A percentile compares a stretch with the other conserved stretches of the same genome.
phyloP scores from a whole-genome alignment of 176 grass and related monocot species.

The Musa itinerans region DNA sequence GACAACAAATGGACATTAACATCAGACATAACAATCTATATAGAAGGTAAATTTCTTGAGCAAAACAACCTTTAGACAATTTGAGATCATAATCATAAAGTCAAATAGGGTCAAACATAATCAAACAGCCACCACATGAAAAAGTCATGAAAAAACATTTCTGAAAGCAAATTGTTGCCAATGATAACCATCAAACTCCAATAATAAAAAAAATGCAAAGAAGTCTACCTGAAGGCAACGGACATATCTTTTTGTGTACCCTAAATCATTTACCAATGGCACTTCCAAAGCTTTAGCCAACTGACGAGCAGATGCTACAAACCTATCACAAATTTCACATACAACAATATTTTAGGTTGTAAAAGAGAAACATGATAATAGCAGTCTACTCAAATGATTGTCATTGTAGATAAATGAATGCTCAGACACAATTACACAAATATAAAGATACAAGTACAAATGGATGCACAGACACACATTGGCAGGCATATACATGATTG shows the following conservation, averaged over 20 bases:
- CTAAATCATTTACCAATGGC: slow-evolving; percentile 98
- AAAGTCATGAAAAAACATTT: too few species aligned
- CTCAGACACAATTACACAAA: neutral
- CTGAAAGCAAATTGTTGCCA: too few species aligned
- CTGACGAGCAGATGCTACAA: slow-evolving; percentile 72
- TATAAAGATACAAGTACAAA: too few species aligned
- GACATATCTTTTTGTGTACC: slow-evolving; percentile 97
- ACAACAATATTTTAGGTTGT: neutral
- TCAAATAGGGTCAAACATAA: too few species aligned
- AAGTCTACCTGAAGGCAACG: slow-evolving; percentile 84
- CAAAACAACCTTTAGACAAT: too few species aligned
- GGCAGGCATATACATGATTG: too few species aligned
- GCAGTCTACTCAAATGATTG: neutral
- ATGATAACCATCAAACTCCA: neutral
- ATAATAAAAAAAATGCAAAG: neutral
- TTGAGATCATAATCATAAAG: neutral
- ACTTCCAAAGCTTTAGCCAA: slow-evolving; percentile 88
- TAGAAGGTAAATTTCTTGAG: too few species aligned
- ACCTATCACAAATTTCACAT: slow-evolving; percentile 43
- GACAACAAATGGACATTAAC: too few species aligned
- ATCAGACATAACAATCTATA: too few species aligned
- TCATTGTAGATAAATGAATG: slow-evolving; percentile 2
- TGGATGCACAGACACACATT: too few species aligned
- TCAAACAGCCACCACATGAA: too few species aligned
- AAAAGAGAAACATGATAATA: too few species aligned